Conservation (phyloP, 2,329 filamentous ascomycete genomes). For the Cercospora sp. region DNA sequence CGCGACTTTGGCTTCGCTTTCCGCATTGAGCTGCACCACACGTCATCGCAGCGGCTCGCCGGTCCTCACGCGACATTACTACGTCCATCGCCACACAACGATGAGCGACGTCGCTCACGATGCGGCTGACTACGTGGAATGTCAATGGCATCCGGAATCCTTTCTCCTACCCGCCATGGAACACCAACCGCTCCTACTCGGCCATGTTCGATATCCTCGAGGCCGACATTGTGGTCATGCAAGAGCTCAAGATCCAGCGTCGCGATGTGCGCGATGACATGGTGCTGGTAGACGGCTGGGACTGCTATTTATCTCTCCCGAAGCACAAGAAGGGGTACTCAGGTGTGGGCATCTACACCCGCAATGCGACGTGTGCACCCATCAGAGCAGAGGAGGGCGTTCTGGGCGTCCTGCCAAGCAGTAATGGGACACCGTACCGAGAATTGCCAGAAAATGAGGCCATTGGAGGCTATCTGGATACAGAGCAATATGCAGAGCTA, state of each 20-base stretch:
- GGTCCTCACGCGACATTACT: background rate
- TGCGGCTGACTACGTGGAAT: slow-evolving; percentile 48
- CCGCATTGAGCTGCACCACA: background rate
- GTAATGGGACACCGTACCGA: slow-evolving; percentile 68
- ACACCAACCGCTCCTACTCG: slow-evolving; percentile 47
- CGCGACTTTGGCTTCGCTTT: background rate
- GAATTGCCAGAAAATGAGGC: slow-evolving; percentile 71
- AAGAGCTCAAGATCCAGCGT: slow-evolving; percentile 93
- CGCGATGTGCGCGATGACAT: slow-evolving; percentile 94
- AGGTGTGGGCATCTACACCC: slow-evolving; percentile 91
- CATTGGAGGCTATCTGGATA: slow-evolving; percentile 84
- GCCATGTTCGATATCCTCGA: slow-evolving; percentile 93
- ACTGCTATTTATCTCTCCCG: slow-evolving; percentile 91
- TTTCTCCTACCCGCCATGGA: slow-evolving; percentile 56
- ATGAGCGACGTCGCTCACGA: slow-evolving; percentile 27
- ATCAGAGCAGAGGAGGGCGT: slow-evolving; percentile 94
- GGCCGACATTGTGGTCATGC: slow-evolving; percentile 90
- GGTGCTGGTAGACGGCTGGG: slow-evolving; percentile 92
- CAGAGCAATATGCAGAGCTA: slow-evolving; percentile 61
- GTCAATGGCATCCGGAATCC: slow-evolving; percentile 57
- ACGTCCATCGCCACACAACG: background rate
- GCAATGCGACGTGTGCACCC: slow-evolving; percentile 80
- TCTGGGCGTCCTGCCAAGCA: slow-evolving; percentile 73
- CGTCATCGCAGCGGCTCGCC: slow-evolving; percentile 1
- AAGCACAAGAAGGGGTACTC: slow-evolving; percentile 96